phyloP scores from a whole-genome alignment of 768 basidiomycete species.

The Phanerochaete sordida region DNA sequence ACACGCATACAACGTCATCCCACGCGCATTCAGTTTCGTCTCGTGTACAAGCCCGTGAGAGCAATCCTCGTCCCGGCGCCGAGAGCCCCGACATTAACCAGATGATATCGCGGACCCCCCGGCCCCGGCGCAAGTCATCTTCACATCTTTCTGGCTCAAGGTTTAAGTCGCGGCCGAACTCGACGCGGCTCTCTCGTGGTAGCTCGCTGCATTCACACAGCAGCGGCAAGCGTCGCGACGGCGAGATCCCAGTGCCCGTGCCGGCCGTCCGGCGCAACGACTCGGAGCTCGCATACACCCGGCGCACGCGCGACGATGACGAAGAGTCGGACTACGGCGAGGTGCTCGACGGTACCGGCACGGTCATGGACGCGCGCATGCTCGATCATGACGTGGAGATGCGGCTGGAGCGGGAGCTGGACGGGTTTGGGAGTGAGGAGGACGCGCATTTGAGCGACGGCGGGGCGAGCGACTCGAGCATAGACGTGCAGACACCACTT shows the following conservation, averaged over 20 bases:
- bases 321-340: slow-evolving; percentile 29
- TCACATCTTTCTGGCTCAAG: slow-evolving; percentile 21
- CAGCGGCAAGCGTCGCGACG: slow-evolving; percentile 17
- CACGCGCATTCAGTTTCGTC: neutral
- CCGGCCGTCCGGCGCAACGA: slow-evolving; percentile 7
- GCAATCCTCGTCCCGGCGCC: slow-evolving; percentile 2
- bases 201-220: neutral
- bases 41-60: neutral
- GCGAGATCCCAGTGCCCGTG: slow-evolving; percentile 10
- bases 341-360: slow-evolving; percentile 19
- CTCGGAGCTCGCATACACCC: slow-evolving; percentile 1
- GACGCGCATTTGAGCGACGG: slow-evolving; percentile 13
- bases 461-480: slow-evolving; percentile 30
- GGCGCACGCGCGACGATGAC: slow-evolving; percentile 15
- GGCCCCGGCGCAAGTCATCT: slow-evolving; percentile 25
- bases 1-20: neutral
- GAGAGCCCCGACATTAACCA: slow-evolving; percentile 30
- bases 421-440: slow-evolving; percentile 15
- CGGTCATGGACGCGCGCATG: slow-evolving; percentile 19
- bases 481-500: slow-evolving; percentile 37
- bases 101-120: slow-evolving; percentile 30
- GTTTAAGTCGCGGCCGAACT: slow-evolving; percentile 21
- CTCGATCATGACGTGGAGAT: slow-evolving; percentile 23
- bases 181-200: slow-evolving; percentile 6
- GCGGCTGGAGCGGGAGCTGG: slow-evolving; percentile 22